Conservation (phyloP, 2,329 filamentous ascomycete genomes). For the Rugonectria rugulosa region DNA sequence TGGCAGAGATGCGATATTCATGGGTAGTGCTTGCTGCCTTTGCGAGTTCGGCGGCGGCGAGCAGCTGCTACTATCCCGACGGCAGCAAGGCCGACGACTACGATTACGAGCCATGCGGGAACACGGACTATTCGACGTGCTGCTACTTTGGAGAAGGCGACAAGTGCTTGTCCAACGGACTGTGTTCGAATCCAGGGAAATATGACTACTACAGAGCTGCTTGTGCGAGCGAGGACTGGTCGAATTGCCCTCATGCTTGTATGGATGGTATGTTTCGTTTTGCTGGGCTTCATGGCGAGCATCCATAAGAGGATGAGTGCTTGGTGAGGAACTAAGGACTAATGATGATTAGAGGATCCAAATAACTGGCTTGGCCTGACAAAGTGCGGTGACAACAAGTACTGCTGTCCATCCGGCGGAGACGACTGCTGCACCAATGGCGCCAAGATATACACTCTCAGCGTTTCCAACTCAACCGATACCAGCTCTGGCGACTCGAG, state of each 20-base stretch:
- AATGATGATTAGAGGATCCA: constrained; percentile 18
- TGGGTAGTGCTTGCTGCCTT: constrained; percentile 7
- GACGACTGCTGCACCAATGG: constrained; percentile 28
- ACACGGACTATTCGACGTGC: constrained; percentile 27
- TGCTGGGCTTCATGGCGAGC: no score
- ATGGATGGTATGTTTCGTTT: constrained; percentile 26
- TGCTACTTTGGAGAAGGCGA: constrained; percentile 36
- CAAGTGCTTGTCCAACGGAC: constrained; percentile 29
- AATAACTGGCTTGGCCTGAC: constrained; percentile 24
- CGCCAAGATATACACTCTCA: constrained; percentile 24
- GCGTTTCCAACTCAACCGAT: constrained; percentile 8
- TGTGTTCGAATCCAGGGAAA: constrained; percentile 24
- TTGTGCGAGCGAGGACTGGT: constrained; percentile 34
- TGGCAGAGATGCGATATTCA: constrained; percentile 14
- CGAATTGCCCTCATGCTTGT: constrained; percentile 29
- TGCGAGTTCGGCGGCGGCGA: constrained; percentile 4
- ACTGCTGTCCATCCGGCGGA: constrained; percentile 29
- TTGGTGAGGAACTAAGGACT: no score
- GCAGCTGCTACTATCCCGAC: constrained; percentile 32
- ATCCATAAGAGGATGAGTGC: no score
- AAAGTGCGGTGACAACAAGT: constrained; percentile 30
- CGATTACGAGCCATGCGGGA: constrained; percentile 31
- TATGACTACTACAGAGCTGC: constrained; percentile 33
- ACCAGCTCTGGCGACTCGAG: background rate
- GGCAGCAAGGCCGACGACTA: constrained; percentile 31